Conservation (phyloP, 192 early-diverging fungal species). For the Coemansia sp. region DNA sequence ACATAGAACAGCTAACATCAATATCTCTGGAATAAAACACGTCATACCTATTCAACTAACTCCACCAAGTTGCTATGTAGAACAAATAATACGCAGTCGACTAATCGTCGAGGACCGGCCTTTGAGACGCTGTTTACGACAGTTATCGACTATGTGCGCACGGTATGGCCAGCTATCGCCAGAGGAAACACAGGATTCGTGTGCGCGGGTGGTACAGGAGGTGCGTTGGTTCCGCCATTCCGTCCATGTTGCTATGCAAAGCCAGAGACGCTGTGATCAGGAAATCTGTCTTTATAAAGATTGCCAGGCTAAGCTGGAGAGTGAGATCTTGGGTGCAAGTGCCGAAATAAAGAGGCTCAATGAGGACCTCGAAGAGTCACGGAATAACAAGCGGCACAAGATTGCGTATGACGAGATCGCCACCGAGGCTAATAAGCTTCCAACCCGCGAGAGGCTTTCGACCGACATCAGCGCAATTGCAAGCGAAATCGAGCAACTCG, state of each 20-base stretch:
- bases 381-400: slow-evolving; percentile 48
- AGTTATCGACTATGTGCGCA: slow-evolving; percentile 34
- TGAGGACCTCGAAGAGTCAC: slow-evolving; percentile 42
- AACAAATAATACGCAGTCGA: slow-evolving; percentile 36
- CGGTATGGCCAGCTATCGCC: slow-evolving; percentile 20
- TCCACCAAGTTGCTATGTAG: slow-evolving; percentile 10
- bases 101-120: slow-evolving; percentile 41
- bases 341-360: slow-evolving; percentile 25
- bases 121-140: slow-evolving; percentile 45
- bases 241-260: slow-evolving; percentile 31
- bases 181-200: slow-evolving; percentile 22
- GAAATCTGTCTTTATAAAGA: slow-evolving; percentile 21
- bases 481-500: slow-evolving; percentile 36
- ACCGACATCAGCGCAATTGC: slow-evolving; percentile 30
- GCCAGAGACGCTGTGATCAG: slow-evolving; percentile 34
- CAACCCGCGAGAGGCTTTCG: slow-evolving; percentile 22
- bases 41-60: background rate
- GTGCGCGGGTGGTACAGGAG: slow-evolving; percentile 33
- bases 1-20: no score
- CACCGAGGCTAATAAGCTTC: slow-evolving; percentile 34
- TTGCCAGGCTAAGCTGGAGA: slow-evolving; percentile 16
- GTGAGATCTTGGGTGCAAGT: slow-evolving; percentile 4
- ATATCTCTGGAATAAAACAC: background rate
- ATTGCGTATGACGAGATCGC: slow-evolving; percentile 54
- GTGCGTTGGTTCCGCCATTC: slow-evolving; percentile 51